Conservation (phyloP, 2,329 filamentous ascomycete genomes). For the Calonectria pauciramosa region DNA sequence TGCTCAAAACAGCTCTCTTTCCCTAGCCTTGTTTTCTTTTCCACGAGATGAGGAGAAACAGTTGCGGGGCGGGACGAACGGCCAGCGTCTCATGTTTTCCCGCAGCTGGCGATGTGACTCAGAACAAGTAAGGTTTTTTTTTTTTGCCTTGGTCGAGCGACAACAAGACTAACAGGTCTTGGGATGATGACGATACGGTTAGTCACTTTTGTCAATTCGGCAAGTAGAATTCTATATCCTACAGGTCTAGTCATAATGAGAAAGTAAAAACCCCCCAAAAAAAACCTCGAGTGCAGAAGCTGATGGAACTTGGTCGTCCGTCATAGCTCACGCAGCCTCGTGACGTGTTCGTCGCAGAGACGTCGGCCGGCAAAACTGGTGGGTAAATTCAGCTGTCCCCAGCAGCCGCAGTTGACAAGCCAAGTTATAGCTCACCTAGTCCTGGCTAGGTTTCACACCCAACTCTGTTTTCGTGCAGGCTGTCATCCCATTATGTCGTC, state of each 20-base stretch:
- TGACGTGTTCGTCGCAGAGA: constrained; percentile 42
- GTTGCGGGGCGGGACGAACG: constrained; percentile 19
- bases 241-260: constrained; percentile 11
- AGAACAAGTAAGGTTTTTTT: constrained; percentile 21
- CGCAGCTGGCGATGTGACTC: constrained; percentile 8
- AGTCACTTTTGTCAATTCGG: not conserved
- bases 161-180: not conserved
- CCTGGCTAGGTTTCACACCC: constrained; percentile 11
- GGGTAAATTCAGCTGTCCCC: constrained; percentile 19
- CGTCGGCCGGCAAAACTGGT: constrained; percentile 21
- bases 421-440: constrained; percentile 20
- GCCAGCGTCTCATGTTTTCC: constrained; percentile 29
- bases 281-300: constrained; percentile 8
- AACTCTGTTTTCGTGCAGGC: not conserved
- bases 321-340: constrained; percentile 27
- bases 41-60: constrained; percentile 27
- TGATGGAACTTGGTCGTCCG: not conserved
- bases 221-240: not conserved
- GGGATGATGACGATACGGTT: not conserved
- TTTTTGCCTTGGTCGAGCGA: constrained; percentile 12
- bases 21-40: constrained; percentile 2
- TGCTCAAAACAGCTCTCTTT: not conserved
- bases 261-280: constrained; percentile 9
- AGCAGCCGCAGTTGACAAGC: constrained; percentile 8
- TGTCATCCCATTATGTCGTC: constrained; percentile 4